Conservation (phyloP, 1,284 basidiomycete genomes). For the Rhodotorula glutinis region DNA sequence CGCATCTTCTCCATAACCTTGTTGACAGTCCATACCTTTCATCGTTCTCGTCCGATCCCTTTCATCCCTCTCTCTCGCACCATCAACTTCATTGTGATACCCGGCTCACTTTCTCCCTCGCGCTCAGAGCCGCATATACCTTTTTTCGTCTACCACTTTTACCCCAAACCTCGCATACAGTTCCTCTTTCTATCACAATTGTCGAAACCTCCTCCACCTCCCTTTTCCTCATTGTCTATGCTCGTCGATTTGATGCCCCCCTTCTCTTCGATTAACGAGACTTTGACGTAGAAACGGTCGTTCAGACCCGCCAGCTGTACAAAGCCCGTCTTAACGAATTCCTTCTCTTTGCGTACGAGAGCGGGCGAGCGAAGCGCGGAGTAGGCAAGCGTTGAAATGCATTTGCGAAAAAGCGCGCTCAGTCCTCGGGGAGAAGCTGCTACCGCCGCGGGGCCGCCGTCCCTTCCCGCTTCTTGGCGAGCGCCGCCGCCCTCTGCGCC, state of each 20-base stretch:
- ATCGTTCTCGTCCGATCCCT: neutral
- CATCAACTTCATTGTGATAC: neutral
- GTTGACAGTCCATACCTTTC: slow-evolving; percentile 5
- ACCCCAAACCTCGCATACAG: slow-evolving; percentile 1
- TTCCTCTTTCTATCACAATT: neutral
- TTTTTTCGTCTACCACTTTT: neutral
- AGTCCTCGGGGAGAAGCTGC: too few species aligned
- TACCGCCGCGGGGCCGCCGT: neutral
- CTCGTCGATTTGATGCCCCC: neutral
- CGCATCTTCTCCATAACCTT: neutral
- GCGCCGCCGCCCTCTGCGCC: slow-evolving; percentile 24
- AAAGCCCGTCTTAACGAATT: neutral
- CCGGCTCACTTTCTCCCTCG: neutral
- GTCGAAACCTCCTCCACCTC: neutral
- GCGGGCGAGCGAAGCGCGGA: too few species aligned
- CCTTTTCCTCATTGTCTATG: neutral
- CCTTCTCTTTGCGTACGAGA: neutral
- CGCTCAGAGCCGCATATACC: neutral
- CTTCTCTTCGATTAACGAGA: neutral
- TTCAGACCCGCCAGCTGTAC: neutral
- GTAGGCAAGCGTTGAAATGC: neutral
- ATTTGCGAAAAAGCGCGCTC: too few species aligned
- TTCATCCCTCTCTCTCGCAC: neutral
- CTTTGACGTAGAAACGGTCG: slow-evolving; percentile 2
- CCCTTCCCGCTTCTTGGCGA: slow-evolving; percentile 11